Base-by-base conservation (phyloP, 2,329 filamentous ascomycete genomes). In the Sphaerulina vaccinii region DNA sequence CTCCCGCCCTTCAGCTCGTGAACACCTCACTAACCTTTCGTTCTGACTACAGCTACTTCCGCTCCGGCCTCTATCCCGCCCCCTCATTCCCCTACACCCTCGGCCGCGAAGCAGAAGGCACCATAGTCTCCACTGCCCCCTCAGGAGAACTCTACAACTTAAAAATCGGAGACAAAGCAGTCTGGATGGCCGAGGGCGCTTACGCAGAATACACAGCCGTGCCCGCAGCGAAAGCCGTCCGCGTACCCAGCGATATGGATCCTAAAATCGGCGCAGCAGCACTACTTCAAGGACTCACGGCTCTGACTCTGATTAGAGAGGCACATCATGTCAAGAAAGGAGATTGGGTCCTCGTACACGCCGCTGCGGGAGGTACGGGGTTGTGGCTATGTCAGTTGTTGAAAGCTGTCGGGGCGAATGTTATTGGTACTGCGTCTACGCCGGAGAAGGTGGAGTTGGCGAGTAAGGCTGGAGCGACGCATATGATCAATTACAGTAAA, bases 301-400 rank as follows among this genome's bases (percentile, higher is more conserved):
- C 90, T 0, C 76, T 93, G 61, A 88, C 88, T 0, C 77, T 96
- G 23, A 81, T 90, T 53, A 82, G 85, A 51, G 90, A 95, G 68
- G 82, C 87, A 3, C 77, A 86, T 58, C 65, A 76, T 1, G 88
- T 92, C 5, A 76, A 89, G 67, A 78, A 82, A 59, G 88, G 85
- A 1, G 88, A 95, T 61, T 93, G 87, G 84, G 79, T 90, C 0
- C 80, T 96, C 2, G 83, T 96, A 13, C 89, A 93, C 62, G 90
- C 90, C 0, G 90, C 90, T 0, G 90, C 90, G 0, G 90, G 90
- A 13, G 90, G 90, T 13, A 88, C 90, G 0, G 88, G 88, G 0
- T 73, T 86, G 37, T 80, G 88, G 71, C 78, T 96, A 22, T 83
- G 83, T 33, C 89, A 95, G 76, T 73, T 95, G 60, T 73, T 95